Evolutionary conservation across 2,329 filamentous ascomycete genomes (phyloP).

Genomic region (Clathrospora elynae): DNA sequence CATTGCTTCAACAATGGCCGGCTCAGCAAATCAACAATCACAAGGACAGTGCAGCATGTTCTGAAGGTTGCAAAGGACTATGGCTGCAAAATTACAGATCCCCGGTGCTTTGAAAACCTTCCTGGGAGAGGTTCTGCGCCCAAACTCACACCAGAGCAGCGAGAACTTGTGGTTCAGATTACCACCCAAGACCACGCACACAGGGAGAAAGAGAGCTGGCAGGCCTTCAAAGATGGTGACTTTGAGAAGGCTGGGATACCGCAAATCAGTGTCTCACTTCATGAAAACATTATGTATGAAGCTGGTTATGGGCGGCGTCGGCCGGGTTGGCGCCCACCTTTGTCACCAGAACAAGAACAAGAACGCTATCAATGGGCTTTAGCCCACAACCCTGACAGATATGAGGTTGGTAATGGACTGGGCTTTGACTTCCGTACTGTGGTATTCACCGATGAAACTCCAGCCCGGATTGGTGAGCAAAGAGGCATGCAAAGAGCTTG

Average conservation of each 20-base stretch:
- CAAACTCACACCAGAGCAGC: neutral
- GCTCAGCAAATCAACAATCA: neutral
- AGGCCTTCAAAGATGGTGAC: slow-evolving; percentile 6
- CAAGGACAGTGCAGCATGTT: neutral
- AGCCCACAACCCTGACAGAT: neutral
- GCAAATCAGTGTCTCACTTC: slow-evolving; percentile 2
- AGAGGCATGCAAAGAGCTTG: neutral
- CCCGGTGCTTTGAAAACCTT: no score
- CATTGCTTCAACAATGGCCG: no score
- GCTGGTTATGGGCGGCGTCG: neutral
- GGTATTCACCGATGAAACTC: no score
- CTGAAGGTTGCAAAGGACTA: no score
- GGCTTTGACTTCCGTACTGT: neutral
- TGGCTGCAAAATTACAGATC: no score
- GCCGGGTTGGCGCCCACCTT: slow-evolving; percentile 1
- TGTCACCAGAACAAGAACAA: neutral
- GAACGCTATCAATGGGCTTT: neutral
- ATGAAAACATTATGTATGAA: slow-evolving; percentile 12
- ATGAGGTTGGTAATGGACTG: neutral
- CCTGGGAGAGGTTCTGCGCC: no score
- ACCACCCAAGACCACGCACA: neutral
- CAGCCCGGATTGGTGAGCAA: neutral
- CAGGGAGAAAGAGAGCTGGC: slow-evolving; percentile 6
- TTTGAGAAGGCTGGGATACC: slow-evolving; percentile 6
- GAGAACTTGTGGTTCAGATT: neutral